These are phyloP conservation scores for Sclerotinia sclerotiorum DNA, from an alignment of 2,329 filamentous ascomycete genomes.

Conservation along the genomic window DNA sequence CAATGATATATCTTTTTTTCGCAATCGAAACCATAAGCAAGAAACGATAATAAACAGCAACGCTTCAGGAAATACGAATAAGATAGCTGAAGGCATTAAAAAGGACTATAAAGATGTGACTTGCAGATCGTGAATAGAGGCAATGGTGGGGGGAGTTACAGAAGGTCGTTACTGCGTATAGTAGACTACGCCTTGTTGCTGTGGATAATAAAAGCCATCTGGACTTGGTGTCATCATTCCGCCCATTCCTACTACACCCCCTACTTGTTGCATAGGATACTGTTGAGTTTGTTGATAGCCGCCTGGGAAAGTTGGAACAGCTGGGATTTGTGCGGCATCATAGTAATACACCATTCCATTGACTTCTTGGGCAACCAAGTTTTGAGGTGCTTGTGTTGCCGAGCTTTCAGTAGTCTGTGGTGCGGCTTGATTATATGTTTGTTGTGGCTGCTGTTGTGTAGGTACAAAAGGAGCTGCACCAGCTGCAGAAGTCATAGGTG, in stretches of 20 bases:
- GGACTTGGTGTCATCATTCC: conserved; percentile 74
- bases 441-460: conserved; percentile 37
- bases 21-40: background rate
- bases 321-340: conserved; percentile 69
- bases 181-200: conserved; percentile 57
- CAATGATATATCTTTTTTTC: conserved; percentile 13
- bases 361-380: conserved; percentile 75
- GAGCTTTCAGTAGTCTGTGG: conserved; percentile 27
- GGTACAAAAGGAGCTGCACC: conserved; percentile 36
- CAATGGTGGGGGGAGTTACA: background rate
- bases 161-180: conserved; percentile 54
- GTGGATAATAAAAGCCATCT: conserved; percentile 70
- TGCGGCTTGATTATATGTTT: conserved; percentile 32
- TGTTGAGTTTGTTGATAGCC: conserved; percentile 51
- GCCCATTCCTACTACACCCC: conserved; percentile 66
- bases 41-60: conserved; percentile 9
- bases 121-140: conserved; percentile 7
- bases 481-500: conserved; percentile 46
- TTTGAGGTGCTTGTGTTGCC: conserved; percentile 48
- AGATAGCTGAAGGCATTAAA: conserved; percentile 10
- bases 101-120: conserved; percentile 6
- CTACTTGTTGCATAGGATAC: conserved; percentile 54
- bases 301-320: conserved; percentile 42
- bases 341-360: conserved; percentile 98
- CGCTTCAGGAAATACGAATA: conserved; percentile 13